Evolutionary conservation across 2,329 filamentous ascomycete species (phyloP).

Genomic region (Epichloe glyceriae): DNA sequence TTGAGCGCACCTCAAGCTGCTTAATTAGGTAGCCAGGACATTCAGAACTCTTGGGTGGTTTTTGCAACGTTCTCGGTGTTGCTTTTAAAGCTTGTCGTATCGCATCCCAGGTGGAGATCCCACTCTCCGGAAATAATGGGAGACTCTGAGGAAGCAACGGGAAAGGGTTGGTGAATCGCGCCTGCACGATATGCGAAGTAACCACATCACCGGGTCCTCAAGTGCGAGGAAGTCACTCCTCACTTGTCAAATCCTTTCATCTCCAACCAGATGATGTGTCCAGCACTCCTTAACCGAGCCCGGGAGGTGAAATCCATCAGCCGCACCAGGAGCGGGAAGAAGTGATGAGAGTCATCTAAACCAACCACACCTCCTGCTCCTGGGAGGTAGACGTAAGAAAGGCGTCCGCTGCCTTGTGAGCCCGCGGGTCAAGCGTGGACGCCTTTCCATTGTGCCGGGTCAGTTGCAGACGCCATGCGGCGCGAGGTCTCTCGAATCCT

Average conservation of each 20-base stretch:
- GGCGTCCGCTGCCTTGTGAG: background rate
- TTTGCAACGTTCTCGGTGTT: background rate
- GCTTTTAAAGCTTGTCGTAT: background rate
- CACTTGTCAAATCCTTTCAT: background rate
- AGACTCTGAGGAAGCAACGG: background rate
- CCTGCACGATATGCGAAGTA: background rate
- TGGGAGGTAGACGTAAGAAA: background rate
- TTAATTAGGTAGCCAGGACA: background rate
- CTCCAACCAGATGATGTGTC: background rate
- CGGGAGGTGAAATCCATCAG: background rate
- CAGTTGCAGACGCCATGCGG: constrained; percentile 2
- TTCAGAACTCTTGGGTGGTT: background rate
- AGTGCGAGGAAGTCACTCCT: background rate
- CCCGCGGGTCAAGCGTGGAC: background rate
- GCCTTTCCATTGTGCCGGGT: constrained; percentile 1
- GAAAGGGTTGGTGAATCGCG: background rate
- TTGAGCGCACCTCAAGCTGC: background rate
- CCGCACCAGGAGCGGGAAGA: background rate
- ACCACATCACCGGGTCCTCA: background rate
- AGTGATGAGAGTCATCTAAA: background rate
- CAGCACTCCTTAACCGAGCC: too few species aligned
- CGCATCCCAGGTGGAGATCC: background rate
- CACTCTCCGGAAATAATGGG: background rate
- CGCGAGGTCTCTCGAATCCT: background rate
- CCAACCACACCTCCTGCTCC: background rate